Base-by-base conservation (phyloP, 305 asterid genomes). In the Fraxinus platypoda region DNA sequence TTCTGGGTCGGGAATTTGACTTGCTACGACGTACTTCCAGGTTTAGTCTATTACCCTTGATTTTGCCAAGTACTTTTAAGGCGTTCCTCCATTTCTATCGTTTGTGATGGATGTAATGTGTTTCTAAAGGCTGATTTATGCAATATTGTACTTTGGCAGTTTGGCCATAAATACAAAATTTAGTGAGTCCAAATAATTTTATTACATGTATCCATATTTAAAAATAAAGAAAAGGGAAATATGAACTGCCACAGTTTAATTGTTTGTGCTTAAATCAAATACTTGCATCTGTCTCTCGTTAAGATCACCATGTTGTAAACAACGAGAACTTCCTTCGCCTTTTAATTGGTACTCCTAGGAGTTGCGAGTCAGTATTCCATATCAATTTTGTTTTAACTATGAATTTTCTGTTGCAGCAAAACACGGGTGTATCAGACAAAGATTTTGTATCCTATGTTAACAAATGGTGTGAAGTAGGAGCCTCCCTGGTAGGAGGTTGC, bases 401-500 rank as follows among this genome's bases (percentile, higher is more conserved):
- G 59, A 49, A 15, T 80, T 75, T 28, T 12, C 30, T 31, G 34
- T 80, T 86, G 91, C 97, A 94, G 98, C 90, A 91, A 88, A 87
- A 93, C 72, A 92, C 95, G 1, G 98, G 98, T 78, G 93, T 94
- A 74, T 85, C 95, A 0, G 95, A 92, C 84, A 86, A 86, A 82
- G 95, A 87, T 83, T 94, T 94, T 79, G 96, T 93, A 43, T 94
- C 98, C 1, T 92, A 90, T 23, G 90, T 91, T 76, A 88, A 87
- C 90, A 92, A 87, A 76, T 95, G 98, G 98, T 90, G 96, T 46
- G 96, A 92, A 84, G 96, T 77, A 25, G 98, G 98, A 76, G 98
- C 97, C 13, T 90, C 97, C 35, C 98, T 93, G 4, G 93, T 93
- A 0, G 98, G 98, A 81, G 98, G 98, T 66, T 95, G 98, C 85